Evolutionary conservation across 768 basidiomycete genomes (phyloP).

Genomic region (Collybiopsis confluens): DNA sequence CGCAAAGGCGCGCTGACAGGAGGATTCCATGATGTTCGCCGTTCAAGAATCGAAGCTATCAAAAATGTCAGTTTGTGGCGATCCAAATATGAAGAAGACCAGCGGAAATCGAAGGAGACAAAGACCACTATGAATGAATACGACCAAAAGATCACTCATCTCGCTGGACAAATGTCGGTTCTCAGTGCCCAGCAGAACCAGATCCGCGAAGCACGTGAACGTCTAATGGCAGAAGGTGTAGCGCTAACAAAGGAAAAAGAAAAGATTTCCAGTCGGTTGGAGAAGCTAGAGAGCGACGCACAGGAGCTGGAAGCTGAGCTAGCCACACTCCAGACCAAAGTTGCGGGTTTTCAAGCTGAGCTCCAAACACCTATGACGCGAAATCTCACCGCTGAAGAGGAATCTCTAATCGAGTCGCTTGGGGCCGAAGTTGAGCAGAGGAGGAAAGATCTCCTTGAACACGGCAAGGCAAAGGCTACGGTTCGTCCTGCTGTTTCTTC

Average conservation of each 20-base stretch:
- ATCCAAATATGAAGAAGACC: constrained; percentile 62
- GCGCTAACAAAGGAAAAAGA: constrained; percentile 67
- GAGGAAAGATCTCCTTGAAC: constrained; percentile 64
- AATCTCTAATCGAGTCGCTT: constrained; percentile 56
- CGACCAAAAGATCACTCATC: constrained; percentile 83
- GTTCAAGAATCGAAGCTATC: constrained; percentile 87
- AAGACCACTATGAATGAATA: constrained; percentile 62
- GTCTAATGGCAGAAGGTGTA: constrained; percentile 57
- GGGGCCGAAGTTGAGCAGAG: constrained; percentile 73
- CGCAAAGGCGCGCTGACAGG: constrained; percentile 94
- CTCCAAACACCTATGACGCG: constrained; percentile 70
- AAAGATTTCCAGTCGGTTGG: constrained; percentile 53
- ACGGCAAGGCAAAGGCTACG: constrained; percentile 65
- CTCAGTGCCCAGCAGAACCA: constrained; percentile 66
- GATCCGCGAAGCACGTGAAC: constrained; percentile 63
- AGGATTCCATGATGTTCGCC: constrained; percentile 89
- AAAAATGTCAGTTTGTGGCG: constrained; percentile 74
- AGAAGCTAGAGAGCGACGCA: constrained; percentile 60
- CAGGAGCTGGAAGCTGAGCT: constrained; percentile 75
- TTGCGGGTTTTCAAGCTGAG: constrained; percentile 65
- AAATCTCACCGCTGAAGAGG: constrained; percentile 72
- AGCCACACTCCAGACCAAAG: constrained; percentile 53
- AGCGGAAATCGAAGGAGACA: constrained; percentile 64
- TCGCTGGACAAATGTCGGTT: constrained; percentile 71
- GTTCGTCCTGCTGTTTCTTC: constrained; percentile 35